Evolutionary conservation across 805 yeast genomes (phyloP).

Genomic region (Lipomyces kockii): DNA sequence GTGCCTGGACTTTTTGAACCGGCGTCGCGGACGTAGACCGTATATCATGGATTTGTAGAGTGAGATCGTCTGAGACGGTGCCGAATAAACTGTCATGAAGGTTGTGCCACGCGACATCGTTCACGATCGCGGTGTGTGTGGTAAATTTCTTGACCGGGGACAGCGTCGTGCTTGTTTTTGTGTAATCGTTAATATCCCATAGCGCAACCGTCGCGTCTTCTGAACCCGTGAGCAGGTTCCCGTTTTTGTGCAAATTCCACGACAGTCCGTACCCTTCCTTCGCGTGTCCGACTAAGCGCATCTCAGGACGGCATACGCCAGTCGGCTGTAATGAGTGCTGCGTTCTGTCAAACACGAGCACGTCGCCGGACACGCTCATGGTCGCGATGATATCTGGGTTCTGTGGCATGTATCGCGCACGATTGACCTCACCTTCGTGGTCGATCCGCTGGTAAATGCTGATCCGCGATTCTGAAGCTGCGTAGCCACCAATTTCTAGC

Average conservation of each 20-base stretch:
- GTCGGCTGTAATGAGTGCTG: slow-evolving; percentile 65
- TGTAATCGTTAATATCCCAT: slow-evolving; percentile 59
- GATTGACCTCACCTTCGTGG: slow-evolving; percentile 71
- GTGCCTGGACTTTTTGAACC: slow-evolving; percentile 55
- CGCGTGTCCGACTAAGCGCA: slow-evolving; percentile 59
- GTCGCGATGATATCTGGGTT: slow-evolving; percentile 57
- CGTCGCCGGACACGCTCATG: slow-evolving; percentile 52
- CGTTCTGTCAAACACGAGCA: slow-evolving; percentile 57
- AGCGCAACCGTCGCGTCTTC: slow-evolving; percentile 69
- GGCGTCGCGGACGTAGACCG: slow-evolving; percentile 48
- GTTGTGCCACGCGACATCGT: slow-evolving; percentile 67
- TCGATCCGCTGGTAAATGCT: slow-evolving; percentile 55
- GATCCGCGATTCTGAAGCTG: slow-evolving; percentile 50
- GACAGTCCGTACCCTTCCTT: slow-evolving; percentile 73
- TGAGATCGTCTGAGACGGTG: slow-evolving; percentile 70
- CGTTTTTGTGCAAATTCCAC: slow-evolving; percentile 57
- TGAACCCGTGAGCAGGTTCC: slow-evolving; percentile 63
- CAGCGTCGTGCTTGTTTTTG: slow-evolving; percentile 37
- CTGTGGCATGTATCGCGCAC: slow-evolving; percentile 59
- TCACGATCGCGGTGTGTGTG: slow-evolving; percentile 62
- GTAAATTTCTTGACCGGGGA: slow-evolving; percentile 57
- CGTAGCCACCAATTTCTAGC: slow-evolving; percentile 42
- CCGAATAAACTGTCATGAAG: slow-evolving; percentile 57
- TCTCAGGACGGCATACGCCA: slow-evolving; percentile 54
- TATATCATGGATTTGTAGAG: slow-evolving; percentile 65